A percentile compares a stretch with the other conserved stretches of the same genome.
Conservation (phyloP, 805 yeast species). For the Saturnispora zaruensis region DNA sequence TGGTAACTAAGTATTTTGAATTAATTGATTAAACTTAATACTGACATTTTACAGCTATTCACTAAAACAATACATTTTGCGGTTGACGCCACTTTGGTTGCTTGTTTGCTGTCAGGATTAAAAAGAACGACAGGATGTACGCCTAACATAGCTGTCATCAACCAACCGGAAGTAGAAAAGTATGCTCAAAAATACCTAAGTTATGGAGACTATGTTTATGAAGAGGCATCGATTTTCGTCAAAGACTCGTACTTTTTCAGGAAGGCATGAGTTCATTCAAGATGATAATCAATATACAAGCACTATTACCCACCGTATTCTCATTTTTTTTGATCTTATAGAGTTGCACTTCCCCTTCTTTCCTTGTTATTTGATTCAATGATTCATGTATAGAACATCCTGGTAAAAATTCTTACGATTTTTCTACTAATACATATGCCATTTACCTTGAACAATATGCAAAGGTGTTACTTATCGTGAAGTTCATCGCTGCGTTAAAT, state of each 20-base stretch:
- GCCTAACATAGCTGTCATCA: constrained; percentile 43
- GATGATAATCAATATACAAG: background rate
- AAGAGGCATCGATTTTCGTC: constrained; percentile 60
- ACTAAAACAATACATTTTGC: constrained; percentile 46
- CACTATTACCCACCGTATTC: background rate
- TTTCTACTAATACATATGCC: background rate
- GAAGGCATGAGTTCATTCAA: background rate
- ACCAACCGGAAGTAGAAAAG: constrained; percentile 37
- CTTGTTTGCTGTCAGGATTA: constrained; percentile 65
- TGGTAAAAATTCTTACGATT: no score
- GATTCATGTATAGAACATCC: background rate
- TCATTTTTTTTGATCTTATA: background rate
- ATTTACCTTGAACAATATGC: background rate
- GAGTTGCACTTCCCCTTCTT: background rate
- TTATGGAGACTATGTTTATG: constrained; percentile 79
- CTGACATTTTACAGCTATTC: constrained; percentile 2
- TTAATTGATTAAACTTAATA: background rate
- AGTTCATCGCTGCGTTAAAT: background rate
- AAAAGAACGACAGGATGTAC: constrained; percentile 64
- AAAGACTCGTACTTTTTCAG: constrained; percentile 62
- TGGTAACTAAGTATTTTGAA: background rate
- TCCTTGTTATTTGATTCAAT: background rate
- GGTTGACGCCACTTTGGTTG: constrained; percentile 51
- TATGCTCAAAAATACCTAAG: constrained; percentile 63
- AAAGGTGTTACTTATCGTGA: background rate